Conservation (phyloP, 352 stramenopile species). For the Phytophthora hibernalis region DNA sequence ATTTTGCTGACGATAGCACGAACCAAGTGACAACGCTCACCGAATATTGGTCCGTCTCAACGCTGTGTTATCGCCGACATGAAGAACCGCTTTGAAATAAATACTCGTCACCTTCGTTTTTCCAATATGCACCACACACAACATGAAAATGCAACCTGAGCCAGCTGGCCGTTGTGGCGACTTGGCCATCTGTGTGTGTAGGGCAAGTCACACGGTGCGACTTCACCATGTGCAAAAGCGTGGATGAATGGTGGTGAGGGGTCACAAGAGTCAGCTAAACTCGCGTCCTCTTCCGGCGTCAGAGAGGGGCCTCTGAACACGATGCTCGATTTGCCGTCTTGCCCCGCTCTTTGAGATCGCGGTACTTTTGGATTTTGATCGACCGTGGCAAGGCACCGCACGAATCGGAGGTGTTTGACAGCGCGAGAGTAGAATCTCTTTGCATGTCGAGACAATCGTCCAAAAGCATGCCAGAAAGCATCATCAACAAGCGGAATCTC, state of each 20-base stretch:
- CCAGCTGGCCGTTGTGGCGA: constrained; percentile 24
- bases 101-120: no score
- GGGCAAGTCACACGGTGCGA: constrained; percentile 25
- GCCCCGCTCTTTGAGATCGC: constrained; percentile 8
- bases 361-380: constrained; percentile 35
- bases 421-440: neutral
- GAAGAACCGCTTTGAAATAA: no score
- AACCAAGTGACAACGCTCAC: constrained; percentile 12
- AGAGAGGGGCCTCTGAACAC: constrained; percentile 30
- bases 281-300: constrained; percentile 34
- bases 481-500: constrained; percentile 26
- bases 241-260: constrained; percentile 29
- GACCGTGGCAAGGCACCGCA: constrained; percentile 15
- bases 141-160: constrained; percentile 10
- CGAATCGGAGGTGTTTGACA: constrained; percentile 18
- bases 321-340: constrained; percentile 27
- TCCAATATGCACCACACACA: neutral
- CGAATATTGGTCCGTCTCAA: constrained; percentile 15
- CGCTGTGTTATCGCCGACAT: neutral
- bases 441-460: constrained; percentile 1
- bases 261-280: constrained; percentile 34
- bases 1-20: constrained; percentile 16
- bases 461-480: constrained; percentile 26
- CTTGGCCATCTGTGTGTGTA: constrained; percentile 39
- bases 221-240: constrained; percentile 31